Base-by-base conservation (phyloP, 176 grass and related monocot genomes). In the Raddia distichophylla region DNA sequence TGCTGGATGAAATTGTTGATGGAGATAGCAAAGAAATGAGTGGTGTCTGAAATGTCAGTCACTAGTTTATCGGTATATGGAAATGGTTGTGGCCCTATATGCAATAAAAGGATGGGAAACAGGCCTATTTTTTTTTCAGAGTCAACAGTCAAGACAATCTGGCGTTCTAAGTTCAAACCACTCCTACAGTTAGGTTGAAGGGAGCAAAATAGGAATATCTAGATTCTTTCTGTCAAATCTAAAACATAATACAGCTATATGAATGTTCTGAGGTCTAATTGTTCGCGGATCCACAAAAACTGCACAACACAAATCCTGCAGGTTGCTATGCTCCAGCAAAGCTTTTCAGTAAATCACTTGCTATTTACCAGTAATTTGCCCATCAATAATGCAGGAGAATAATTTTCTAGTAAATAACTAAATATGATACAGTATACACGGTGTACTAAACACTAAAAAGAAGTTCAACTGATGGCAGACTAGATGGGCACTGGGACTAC, bases 391-490 rank as follows among this genome's bases (percentile, higher is more conserved):
- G 10, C 54, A 45, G 44, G 73, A 60, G 56, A 74, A 60, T 8
- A 59, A 12, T 67, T 53, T 53, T 62, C 18, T 52, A 49, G 62
- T 55, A 67, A 79, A 79, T 48, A 55, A 49, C 48, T 55, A 67
- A 79, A 79, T 48, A 55, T 42, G 10, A 67, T 40, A 3, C 7
- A 66, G 67, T 40, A 79, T 67, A 51, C 32, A 76, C 45, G 8
- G 9, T 10, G 6, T 8, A 45, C 20, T 77, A 34, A 34, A 77
- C 1, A 50, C 16, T 56, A n/a, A 8, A 64, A 64, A 33, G 2
- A 27, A 45, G 10, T 34, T 64, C 43, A 16, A 76, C 6, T 46
- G 47, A 66, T 40, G 17, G 3, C 33, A 52, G 32, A 51, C 4
- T 5, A 58, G 35, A 43, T 74, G 37, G 34, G 18, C 37, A 40